phyloP scores from a whole-genome alignment of 306 rosid species.

The Mucuna pruriens region DNA sequence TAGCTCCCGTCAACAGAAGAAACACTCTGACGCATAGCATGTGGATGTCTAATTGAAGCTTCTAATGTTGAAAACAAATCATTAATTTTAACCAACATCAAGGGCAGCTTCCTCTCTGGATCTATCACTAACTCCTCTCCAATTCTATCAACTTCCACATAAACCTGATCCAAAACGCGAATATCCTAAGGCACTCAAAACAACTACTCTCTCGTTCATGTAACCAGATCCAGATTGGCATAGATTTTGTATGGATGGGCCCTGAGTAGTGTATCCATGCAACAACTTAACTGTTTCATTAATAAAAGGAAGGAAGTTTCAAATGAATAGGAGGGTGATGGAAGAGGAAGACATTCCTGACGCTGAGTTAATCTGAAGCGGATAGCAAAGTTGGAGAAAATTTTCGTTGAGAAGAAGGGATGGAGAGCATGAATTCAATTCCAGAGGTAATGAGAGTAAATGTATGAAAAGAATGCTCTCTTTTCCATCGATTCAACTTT shows the following conservation, averaged over 20 bases:
- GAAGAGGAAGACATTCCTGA: constrained; percentile 72
- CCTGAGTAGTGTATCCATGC: constrained; percentile 51
- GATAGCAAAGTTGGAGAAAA: constrained; percentile 51
- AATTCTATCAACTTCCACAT: constrained; percentile 63
- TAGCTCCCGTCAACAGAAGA: constrained; percentile 72
- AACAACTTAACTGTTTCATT: constrained; percentile 62
- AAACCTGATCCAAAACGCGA: constrained; percentile 76
- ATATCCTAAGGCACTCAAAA: constrained; percentile 66
- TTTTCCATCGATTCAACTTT: constrained; percentile 34
- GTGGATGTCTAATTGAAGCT: constrained; percentile 76
- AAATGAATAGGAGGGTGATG: constrained; percentile 53
- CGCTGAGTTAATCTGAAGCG: constrained; percentile 51
- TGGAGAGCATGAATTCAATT: constrained; percentile 51
- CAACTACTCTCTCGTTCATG: constrained; percentile 66
- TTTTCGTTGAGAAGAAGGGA: constrained; percentile 43
- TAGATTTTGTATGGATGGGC: constrained; percentile 56
- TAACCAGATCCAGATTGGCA: constrained; percentile 62
- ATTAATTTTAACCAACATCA: constrained; percentile 62
- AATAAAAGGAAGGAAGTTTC: constrained; percentile 67
- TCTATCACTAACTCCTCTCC: constrained; percentile 62
- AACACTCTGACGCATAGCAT: constrained; percentile 61
- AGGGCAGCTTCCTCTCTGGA: constrained; percentile 61
- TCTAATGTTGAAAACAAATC: constrained; percentile 74
- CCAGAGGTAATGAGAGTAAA: constrained; percentile 55
- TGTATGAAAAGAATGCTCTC: constrained; percentile 40